These are phyloP conservation scores for Taphrina confusa DNA, from an alignment of 1,139 yeast genomes.

Conservation along the genomic window DNA sequence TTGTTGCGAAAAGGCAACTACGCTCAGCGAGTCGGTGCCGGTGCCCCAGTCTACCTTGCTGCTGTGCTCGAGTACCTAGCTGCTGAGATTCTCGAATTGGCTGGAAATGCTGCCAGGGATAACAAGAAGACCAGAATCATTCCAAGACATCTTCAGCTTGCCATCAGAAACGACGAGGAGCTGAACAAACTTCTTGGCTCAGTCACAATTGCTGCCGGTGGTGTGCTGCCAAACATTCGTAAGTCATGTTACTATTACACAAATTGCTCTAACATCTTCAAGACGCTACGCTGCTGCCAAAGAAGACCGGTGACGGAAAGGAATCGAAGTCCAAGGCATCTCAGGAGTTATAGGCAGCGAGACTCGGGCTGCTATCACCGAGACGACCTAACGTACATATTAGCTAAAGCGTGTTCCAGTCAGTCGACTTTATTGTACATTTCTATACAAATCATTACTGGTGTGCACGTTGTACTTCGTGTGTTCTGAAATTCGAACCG, in stretches of 20 bases:
- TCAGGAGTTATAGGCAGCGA: slow-evolving; percentile 41
- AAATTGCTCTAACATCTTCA: neutral
- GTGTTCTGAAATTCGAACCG: too few species aligned
- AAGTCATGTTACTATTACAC: neutral
- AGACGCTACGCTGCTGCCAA: slow-evolving; percentile 77
- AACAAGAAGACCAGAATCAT: slow-evolving; percentile 97
- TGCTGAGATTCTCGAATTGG: slow-evolving; percentile 95
- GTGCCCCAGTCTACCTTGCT: slow-evolving; percentile 79
- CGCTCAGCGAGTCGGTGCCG: slow-evolving; percentile 99
- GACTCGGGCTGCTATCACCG: neutral
- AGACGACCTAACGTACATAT: slow-evolving; percentile 24
- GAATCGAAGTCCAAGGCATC: slow-evolving; percentile 41
- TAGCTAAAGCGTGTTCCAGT: slow-evolving; percentile 20
- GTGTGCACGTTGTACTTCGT: too few species aligned
- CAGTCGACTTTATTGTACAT: slow-evolving; percentile 19
- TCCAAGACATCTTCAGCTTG: slow-evolving; percentile 97
- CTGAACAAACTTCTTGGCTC: slow-evolving; percentile 90
- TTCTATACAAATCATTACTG: too few species aligned
- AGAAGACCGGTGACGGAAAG: slow-evolving; percentile 59
- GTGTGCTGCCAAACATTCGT: slow-evolving; percentile 83
- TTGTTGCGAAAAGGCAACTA: slow-evolving; percentile 96
- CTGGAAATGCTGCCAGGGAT: slow-evolving; percentile 99
- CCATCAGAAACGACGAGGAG: slow-evolving; percentile 98
- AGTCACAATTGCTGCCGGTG: slow-evolving; percentile 96
- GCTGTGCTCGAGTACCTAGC: slow-evolving; percentile 95